Conservation (phyloP, 108 stramenopile species). For the Phaeodactylum tricornutum region DNA sequence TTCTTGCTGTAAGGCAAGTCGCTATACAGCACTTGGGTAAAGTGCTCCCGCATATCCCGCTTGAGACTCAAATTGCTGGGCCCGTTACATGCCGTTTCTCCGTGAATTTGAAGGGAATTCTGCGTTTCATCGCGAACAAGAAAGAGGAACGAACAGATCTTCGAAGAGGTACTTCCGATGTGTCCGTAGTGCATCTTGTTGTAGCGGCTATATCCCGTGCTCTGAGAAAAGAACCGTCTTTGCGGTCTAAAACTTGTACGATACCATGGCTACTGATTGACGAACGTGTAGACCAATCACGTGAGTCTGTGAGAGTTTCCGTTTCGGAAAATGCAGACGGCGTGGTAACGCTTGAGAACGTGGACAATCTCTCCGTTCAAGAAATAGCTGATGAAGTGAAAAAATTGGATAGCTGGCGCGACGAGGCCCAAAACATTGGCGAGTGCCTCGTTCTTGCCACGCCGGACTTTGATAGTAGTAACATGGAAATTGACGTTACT, state of each 20-base stretch:
- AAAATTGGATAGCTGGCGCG: background rate
- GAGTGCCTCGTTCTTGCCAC: constrained; percentile 15
- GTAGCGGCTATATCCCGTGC: constrained; percentile 25
- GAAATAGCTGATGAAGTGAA: constrained; percentile 2
- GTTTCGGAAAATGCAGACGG: background rate
- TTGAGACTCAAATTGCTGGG: too few species aligned
- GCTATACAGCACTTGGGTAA: background rate
- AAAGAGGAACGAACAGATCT: constrained; percentile 13
- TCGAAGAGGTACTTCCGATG: too few species aligned
- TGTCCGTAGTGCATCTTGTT: constrained; percentile 31
- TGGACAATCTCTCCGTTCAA: constrained; percentile 1
- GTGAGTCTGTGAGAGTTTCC: background rate
- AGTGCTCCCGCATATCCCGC: too few species aligned
- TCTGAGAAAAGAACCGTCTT: constrained; percentile 11
- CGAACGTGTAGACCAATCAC: constrained; percentile 9
- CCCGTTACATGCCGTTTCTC: constrained; percentile 20
- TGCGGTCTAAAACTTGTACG: background rate
- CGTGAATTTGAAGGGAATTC: constrained; percentile 17
- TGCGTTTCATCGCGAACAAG: constrained; percentile 24
- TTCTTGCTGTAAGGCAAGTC: background rate
- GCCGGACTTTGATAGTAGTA: constrained; percentile 12
- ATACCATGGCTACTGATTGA: constrained; percentile 17
- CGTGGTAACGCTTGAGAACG: constrained; percentile 4
- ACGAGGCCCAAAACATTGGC: constrained; percentile 1
- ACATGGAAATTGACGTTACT: constrained; percentile 11